Base-by-base conservation (phyloP, 495 filamentous ascomycete genomes). In the Talaromyces proteolyticus region DNA sequence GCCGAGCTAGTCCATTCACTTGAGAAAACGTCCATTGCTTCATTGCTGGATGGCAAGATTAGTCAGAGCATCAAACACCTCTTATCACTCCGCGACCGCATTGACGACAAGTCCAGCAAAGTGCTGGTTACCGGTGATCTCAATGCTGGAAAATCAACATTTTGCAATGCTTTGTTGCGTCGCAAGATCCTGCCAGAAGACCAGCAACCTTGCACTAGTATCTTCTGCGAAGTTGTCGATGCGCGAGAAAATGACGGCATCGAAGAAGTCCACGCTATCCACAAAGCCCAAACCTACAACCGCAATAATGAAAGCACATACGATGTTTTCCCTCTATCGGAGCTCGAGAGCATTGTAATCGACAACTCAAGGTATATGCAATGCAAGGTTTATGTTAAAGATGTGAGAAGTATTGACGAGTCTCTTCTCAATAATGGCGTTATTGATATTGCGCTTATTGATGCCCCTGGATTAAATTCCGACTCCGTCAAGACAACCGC, bases 61-160 rank as follows among this genome's bases (percentile, higher is more conserved):
- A 84, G 82, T 50, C 86, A 91, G 56, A 95, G 88, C 63, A 83
- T 96, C 64, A 88, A 90, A 60, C 93, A 98, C 72, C 77, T 98
- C 6, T 73, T 86, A 39, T 79, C 85, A 3, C 76, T 98, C 38
- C 84, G 89, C 52, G 94, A 97, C 54, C 82, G 93, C 45, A 98
- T 98, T 45, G 92, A 96, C 60, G 93, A 98, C 69, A 97, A 88
- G 0, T 88, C 92, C 3, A 97, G 94, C 69, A 98, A 97, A 68
- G 94, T 98, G 14, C 62, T 98, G 56, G 84, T 98, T n/a, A 98
- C 93, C 11, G 93, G 93, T 58, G 93, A 98, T 68, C 66, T 97
- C 43, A 98, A 98, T 63, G 92, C 93, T 12, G 93, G 93, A 59
- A 98, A 98, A 62, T 98, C 93, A 10, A 97, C 93, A 4, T 97